Percentiles rank a stretch among this genome's conserved stretches.
Evolutionary conservation across 2,329 filamentous ascomycete genomes (phyloP).

Genomic region (Lecanosticta acicola): DNA sequence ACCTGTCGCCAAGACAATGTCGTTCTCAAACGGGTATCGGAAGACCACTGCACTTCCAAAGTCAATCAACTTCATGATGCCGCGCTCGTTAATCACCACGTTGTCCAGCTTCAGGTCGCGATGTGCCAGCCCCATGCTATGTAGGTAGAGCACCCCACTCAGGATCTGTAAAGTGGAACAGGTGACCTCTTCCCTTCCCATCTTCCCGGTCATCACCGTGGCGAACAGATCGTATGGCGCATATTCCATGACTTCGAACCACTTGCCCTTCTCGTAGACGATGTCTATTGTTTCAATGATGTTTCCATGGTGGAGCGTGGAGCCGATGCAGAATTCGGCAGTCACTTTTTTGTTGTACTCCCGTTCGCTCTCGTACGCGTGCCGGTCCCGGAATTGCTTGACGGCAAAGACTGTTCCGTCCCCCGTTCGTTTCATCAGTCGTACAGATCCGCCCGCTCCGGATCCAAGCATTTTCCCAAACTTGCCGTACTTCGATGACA

Average conservation of each 20-base stretch:
- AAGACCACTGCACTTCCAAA: conserved; percentile 97
- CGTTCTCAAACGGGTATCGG: conserved; percentile 92
- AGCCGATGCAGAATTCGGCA: conserved; percentile 96
- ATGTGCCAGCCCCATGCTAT: conserved; percentile 91
- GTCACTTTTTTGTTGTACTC: conserved; percentile 98
- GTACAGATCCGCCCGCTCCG: conserved; percentile 88
- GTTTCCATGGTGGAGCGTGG: conserved; percentile 93
- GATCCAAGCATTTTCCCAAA: conserved; percentile 90
- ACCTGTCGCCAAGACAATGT: conserved; percentile 76
- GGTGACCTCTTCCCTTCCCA: conserved; percentile 83
- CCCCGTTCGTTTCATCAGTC: conserved; percentile 86
- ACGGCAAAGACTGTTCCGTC: conserved; percentile 94
- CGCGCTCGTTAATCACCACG: conserved; percentile 90
- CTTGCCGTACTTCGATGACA: conserved; percentile 90
- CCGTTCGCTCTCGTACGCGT: conserved; percentile 87
- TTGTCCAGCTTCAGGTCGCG: conserved; percentile 96
- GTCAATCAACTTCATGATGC: conserved; percentile 99
- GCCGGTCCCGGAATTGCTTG: conserved; percentile 89
- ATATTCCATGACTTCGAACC: conserved; percentile 99
- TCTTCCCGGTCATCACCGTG: conserved; percentile 98
- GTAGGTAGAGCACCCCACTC: conserved; percentile 88
- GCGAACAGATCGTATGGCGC: conserved; percentile 94
- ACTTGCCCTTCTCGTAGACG: conserved; percentile 84
- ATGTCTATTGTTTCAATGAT: conserved; percentile 98
- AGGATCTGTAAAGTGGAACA: conserved; percentile 93